Evolutionary conservation across 2,329 filamentous ascomycete genomes (phyloP).

Genomic region (Beauveria medogensis): DNA sequence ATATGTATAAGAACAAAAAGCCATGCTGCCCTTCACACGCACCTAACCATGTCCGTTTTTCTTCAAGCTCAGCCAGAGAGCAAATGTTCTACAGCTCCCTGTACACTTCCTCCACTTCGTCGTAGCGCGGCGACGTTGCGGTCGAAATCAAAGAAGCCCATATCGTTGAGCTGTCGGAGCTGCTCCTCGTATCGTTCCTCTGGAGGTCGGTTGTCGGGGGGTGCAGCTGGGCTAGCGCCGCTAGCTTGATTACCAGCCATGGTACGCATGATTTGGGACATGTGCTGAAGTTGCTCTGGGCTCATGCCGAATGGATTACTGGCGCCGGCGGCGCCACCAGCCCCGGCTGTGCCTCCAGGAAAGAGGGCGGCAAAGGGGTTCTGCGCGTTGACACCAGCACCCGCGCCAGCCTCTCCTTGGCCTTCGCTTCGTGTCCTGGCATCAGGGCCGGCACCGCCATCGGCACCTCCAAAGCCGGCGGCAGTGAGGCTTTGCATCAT

Average conservation of each 20-base stretch:
- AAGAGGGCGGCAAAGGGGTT: slow-evolving; percentile 67
- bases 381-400: slow-evolving; percentile 16
- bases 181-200: slow-evolving; percentile 91
- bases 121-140: slow-evolving; percentile 81
- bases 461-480: slow-evolving; percentile 23
- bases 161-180: slow-evolving; percentile 88
- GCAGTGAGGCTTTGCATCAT: slow-evolving; percentile 20
- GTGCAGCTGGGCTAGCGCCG: slow-evolving; percentile 38
- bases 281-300: slow-evolving; percentile 48
- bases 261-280: slow-evolving; percentile 41
- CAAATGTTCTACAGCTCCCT: slow-evolving; percentile 78
- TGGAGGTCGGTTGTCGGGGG: slow-evolving; percentile 76
- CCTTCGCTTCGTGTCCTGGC: too few species aligned
- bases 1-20: slow-evolving; percentile 7
- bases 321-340: slow-evolving; percentile 30
- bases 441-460: slow-evolving; percentile 10
- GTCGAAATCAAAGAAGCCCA: slow-evolving; percentile 98
- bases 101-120: slow-evolving; percentile 85
- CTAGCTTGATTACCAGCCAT: slow-evolving; percentile 16
- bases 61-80: slow-evolving; percentile 23
- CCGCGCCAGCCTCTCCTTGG: not conserved
- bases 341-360: slow-evolving; percentile 21
- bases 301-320: slow-evolving; percentile 39
- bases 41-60: not conserved
- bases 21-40: not conserved